phyloP scores from a whole-genome alignment of 176 grass and related monocot genomes.

The Oryza meyeriana region DNA sequence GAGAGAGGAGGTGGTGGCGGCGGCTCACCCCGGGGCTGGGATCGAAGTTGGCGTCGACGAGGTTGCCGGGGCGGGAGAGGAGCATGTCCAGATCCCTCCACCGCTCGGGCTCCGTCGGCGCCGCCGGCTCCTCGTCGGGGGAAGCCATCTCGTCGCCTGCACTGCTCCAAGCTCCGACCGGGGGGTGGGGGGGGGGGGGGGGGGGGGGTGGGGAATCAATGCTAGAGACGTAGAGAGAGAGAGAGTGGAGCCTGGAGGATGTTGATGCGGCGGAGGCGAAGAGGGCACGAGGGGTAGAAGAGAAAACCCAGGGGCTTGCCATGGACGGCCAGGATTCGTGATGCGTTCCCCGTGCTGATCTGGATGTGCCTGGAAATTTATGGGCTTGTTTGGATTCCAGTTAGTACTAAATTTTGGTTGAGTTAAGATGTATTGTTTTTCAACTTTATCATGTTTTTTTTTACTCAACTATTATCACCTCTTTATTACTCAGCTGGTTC shows the following conservation, averaged over 20 bases:
- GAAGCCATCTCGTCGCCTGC: constrained; percentile 33
- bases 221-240: too few relatives aligned
- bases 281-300: background rate
- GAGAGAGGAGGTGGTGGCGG: background rate
- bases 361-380: too few relatives aligned
- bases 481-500: too few relatives aligned
- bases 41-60: constrained; percentile 59
- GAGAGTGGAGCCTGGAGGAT: too few relatives aligned
- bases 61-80: constrained; percentile 74
- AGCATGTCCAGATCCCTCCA: constrained; percentile 91
- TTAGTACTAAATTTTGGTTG: too few relatives aligned
- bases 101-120: constrained; percentile 50
- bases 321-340: constrained; percentile 9
- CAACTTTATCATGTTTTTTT: too few relatives aligned
- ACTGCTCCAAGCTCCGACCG: too few relatives aligned
- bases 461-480: too few relatives aligned
- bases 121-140: constrained; percentile 21
- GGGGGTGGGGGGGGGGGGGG: too few relatives aligned
- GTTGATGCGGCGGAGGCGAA: background rate
- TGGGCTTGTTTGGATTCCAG: too few relatives aligned
- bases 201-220: too few relatives aligned
- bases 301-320: background rate
- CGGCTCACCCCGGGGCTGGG: constrained; percentile 64
- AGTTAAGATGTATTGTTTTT: too few relatives aligned
- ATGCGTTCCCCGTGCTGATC: background rate